These are phyloP conservation scores for Cnidoscolus chayamansa DNA, from an alignment of 441 rosid genomes.

Conservation along the genomic window DNA sequence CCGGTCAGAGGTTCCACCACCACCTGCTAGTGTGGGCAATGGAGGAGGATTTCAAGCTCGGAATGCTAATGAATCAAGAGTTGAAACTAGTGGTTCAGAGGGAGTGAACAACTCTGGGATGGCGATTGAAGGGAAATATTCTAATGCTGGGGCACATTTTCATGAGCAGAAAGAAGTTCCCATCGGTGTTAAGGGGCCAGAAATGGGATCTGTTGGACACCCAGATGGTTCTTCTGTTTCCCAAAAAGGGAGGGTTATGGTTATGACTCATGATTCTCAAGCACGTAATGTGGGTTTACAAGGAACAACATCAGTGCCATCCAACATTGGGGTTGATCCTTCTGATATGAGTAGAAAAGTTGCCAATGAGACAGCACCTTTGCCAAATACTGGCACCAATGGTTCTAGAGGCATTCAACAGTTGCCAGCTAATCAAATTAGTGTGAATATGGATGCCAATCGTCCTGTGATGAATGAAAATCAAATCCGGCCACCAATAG, in stretches of 20 bases:
- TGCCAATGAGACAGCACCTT: constrained; percentile 45
- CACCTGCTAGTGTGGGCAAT: constrained; percentile 33
- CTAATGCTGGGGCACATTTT: constrained; percentile 33
- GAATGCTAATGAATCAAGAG: constrained; percentile 44
- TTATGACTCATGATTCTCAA: constrained; percentile 41
- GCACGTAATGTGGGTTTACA: constrained; percentile 43
- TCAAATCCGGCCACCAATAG: constrained; percentile 56
- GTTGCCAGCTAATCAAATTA: constrained; percentile 48
- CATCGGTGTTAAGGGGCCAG: constrained; percentile 41
- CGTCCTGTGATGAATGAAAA: constrained; percentile 52
- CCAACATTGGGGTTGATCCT: constrained; percentile 35
- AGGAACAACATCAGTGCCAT: constrained; percentile 41
- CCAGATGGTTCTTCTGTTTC: constrained; percentile 42
- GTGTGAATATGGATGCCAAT: constrained; percentile 42
- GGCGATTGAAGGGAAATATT: constrained; percentile 46
- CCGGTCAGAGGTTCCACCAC: constrained; percentile 43
- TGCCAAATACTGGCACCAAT: constrained; percentile 40
- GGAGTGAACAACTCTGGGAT: constrained; percentile 35
- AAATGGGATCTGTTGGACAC: constrained; percentile 46
- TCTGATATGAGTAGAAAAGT: constrained; percentile 41
- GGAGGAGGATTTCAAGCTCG: constrained; percentile 42
- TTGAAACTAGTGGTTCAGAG: constrained; percentile 36
- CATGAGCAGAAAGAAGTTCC: constrained; percentile 39
- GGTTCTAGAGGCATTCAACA: constrained; percentile 47
- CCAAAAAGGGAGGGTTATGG: constrained; percentile 37